A percentile compares a stretch with the other conserved stretches of the same genome.
Conservation (phyloP, 192 early-diverging fungal genomes). For the Gorgonomyces haynaldii region DNA sequence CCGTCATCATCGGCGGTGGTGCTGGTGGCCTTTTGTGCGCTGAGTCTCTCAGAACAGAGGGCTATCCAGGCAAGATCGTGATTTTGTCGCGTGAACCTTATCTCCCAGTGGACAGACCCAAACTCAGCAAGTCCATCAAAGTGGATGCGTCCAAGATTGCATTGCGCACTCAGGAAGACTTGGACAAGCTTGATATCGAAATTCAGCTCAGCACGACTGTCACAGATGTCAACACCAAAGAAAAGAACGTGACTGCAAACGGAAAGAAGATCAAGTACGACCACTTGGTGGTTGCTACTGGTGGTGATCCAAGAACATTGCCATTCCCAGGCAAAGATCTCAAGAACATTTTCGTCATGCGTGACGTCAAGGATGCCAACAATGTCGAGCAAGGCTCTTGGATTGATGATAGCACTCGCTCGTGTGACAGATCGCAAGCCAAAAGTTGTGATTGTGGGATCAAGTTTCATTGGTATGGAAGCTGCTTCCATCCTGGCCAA, state of each 20-base stretch:
- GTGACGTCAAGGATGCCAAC: conserved; percentile 28
- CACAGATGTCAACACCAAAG: conserved; percentile 22
- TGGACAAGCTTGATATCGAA: conserved; percentile 27
- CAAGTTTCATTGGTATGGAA: conserved; percentile 54
- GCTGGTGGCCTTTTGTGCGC: conserved; percentile 33
- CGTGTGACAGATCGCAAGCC: conserved; percentile 19
- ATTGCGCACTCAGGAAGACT: conserved; percentile 28
- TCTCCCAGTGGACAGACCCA: conserved; percentile 46
- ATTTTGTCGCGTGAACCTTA: conserved; percentile 37
- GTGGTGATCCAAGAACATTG: conserved; percentile 36
- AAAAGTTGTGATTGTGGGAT: conserved; percentile 44
- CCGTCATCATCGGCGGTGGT: conserved; percentile 43
- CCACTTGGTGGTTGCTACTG: conserved; percentile 38
- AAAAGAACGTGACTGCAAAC: conserved; percentile 28
- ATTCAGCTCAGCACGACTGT: conserved; percentile 33
- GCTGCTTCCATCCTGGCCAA: conserved; percentile 31
- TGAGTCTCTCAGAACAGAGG: conserved; percentile 32
- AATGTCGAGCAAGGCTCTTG: conserved; percentile 18
- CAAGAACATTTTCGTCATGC: conserved; percentile 35
- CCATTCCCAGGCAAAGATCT: conserved; percentile 35
- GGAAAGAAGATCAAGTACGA: conserved; percentile 24
- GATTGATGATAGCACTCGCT: neutral
- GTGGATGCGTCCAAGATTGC: conserved; percentile 21
- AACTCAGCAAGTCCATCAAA: conserved; percentile 40
- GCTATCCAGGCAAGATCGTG: conserved; percentile 31